Evolutionary conservation across 352 stramenopile species (phyloP), one percentile per base, ranked within the genome.

Genomic region (Phytophthora hibernalis): DNA sequence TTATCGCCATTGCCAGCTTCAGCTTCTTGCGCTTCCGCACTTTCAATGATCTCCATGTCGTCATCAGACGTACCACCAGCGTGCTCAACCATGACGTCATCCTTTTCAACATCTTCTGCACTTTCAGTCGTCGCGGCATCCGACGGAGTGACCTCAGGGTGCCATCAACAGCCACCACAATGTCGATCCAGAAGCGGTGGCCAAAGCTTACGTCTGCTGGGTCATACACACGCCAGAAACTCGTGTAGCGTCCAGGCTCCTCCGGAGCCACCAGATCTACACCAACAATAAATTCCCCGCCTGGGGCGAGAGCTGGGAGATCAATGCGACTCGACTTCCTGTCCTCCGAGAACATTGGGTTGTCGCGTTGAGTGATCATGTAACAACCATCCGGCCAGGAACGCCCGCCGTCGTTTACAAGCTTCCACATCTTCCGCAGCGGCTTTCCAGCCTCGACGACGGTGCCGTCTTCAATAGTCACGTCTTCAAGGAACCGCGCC

Each of bases 181-280:
- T 74, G 55, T 96, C 87, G 26, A 95, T 77, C 89, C 89, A 97
- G 64, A 97, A 87, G 2, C 87, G 85, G 54, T 97, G 86, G 0
- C 89, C 89, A 58, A 97, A 97, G 55, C 79, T 83, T 5, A 70
- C 77, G 37, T 76, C 81, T 2, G 84, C 74, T 0, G 82, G 74
- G 24, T 82, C 87, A 47, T 79, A 86, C 24, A 97, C 71, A 37
- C 88, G 87, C 85, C 89, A 97, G 74, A 93, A 96, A 55, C 83
- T 82, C 2, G 87, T 83, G 76, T 95, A 96, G 21, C 87, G 85
- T n/a, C 85, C 79, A 42, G 74, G 59, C 8, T 71, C 31, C n/a
- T 56, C 64, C 0, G 79, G 76, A 2, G 74, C 67, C 11, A 66
- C 51, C 47, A 87, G 48, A 9, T 77, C 75, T 26, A 83, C 64